Evolutionary conservation across 495 filamentous ascomycete genomes (phyloP), one percentile per base, ranked within the genome.

Genomic region (Daldinia concentrica): DNA sequence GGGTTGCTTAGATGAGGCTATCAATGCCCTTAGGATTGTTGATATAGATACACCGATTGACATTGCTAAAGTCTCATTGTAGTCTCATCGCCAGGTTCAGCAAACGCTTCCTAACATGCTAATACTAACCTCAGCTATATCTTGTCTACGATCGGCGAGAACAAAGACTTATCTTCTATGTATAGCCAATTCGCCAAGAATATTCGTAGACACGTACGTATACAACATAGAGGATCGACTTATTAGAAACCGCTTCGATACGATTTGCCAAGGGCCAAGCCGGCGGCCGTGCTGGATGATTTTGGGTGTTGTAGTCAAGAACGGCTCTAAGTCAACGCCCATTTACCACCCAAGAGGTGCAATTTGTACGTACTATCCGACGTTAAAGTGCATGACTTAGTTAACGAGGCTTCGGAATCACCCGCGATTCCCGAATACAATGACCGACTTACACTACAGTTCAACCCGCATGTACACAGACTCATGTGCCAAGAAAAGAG

Each of bases 401-500:
- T 50, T 58, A 32, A 66, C 24, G 56, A 64, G 56, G 55, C 61
- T 59, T 73, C 71, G 71, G 71, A 65, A 65, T 51, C 66, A 66
- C 65, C 71, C 71, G 71, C 71, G 65, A 69, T 69, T 69, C 71
- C 71, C 71, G 71, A 68, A 73, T 69, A 68, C 37, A 71, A 69
- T 69, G 71, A 73, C 71, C 71, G 71, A 69, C 71, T 73, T 73
- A 73, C 71, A 73, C 71, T 32, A 73, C 71, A 73, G 71, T 72
- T 56, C 5, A 73, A 59, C 71, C 71, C 71, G 71, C 71, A 73
- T 73, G 57, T 64, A 43, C 39, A 54, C 58, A 65, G 62, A 58
- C 71, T 73, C 71, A 73, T 73, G 71, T 73, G 71, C 71, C 71
- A 73, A 73, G 71, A 73, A 58, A 62, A 69, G 19, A 73, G 71